Base-by-base conservation (phyloP, 2,329 filamentous ascomycete species). In the Calonectria leucothoes region DNA sequence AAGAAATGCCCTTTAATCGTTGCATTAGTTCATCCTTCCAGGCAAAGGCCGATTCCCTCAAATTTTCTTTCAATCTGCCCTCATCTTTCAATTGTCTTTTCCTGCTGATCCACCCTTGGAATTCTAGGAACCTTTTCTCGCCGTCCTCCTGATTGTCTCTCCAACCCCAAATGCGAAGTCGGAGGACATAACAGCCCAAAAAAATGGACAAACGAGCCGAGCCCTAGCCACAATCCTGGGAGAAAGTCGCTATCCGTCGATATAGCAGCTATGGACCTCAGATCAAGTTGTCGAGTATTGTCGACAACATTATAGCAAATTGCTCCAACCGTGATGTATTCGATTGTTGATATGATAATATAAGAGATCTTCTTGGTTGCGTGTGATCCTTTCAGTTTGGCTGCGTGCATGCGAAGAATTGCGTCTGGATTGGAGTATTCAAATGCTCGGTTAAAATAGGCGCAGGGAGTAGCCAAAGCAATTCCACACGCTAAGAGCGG, bases 361-460 rank as follows among this genome's bases (percentile, higher is more conserved):
- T 27, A 31, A 49, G 3, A 17, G 8, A 23, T 1, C 29, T 3
- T 1, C 2, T 25, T 20, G 11, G 14, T 17, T 27, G 45, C n/a
- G 20, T 37, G 27, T 33, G 42, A 29, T 25, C 42, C 52, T 35
- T 29, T 17, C 11, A 4, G 31, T 17, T 42, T 39, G 12, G 51
- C 33, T n/a, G 42, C 39, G 20, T 51, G 37, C 17, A 42, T 52
- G 23, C 69, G 61, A 7, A 67, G 52, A 48, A 71, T 71, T 12
- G 29, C 29, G 11, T 25, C 14, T 20, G 69, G 69, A 29, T 68
- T 52, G 14, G 65, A 67, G 45, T 71, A 67, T 7, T 71, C 69
- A 33, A 71, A 71, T 25, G 69, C 63, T 39, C 69, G 63, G 51
- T 52, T 52, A n/a, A 71, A 71, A 23, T 63, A 71, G 8, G 69